Percentiles rank a stretch among this genome's conserved stretches.
Conservation (phyloP, 176 grass and related monocot species). For the Aegilops tauschii region DNA sequence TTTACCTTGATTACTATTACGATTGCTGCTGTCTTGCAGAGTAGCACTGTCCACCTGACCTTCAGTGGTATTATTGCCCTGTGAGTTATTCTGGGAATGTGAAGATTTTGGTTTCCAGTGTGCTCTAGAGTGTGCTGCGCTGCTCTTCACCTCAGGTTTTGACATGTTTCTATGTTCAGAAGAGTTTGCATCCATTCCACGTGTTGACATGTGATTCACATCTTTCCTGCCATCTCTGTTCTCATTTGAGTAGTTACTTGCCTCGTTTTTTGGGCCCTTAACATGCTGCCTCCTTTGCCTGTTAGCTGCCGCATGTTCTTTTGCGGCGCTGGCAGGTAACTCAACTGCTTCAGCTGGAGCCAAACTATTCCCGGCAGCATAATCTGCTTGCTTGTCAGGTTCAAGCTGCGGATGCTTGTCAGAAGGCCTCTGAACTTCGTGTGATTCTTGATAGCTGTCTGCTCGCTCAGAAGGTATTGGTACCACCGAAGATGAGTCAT, state of each 20-base stretch:
- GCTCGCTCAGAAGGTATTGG: constrained; percentile 37
- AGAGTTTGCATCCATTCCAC: constrained; percentile 26
- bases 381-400: constrained; percentile 31
- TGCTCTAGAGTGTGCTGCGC: constrained; percentile 29
- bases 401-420: constrained; percentile 35
- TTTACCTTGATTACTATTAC: constrained; percentile 19
- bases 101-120: constrained; percentile 89
- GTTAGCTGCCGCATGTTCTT: constrained; percentile 47
- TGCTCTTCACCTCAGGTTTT: constrained; percentile 51
- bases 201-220: constrained; percentile 29
- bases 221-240: constrained; percentile 40
- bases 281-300: constrained; percentile 52
- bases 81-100: constrained; percentile 34
- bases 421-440: constrained; percentile 36
- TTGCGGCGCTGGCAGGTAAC: constrained; percentile 16
- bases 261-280: constrained; percentile 52
- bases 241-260: constrained; percentile 39
- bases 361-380: constrained; percentile 27
- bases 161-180: constrained; percentile 39
- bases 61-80: constrained; percentile 43
- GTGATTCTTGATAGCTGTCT: constrained; percentile 30
- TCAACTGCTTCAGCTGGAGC: constrained; percentile 23
- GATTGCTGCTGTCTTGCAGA: constrained; percentile 24
- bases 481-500: constrained; percentile 42
- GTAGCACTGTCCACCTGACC: constrained; percentile 31